Evolutionary conservation across 176 grass and related monocot species (phyloP).

Genomic region (Rhipidocladum racemiflorum): DNA sequence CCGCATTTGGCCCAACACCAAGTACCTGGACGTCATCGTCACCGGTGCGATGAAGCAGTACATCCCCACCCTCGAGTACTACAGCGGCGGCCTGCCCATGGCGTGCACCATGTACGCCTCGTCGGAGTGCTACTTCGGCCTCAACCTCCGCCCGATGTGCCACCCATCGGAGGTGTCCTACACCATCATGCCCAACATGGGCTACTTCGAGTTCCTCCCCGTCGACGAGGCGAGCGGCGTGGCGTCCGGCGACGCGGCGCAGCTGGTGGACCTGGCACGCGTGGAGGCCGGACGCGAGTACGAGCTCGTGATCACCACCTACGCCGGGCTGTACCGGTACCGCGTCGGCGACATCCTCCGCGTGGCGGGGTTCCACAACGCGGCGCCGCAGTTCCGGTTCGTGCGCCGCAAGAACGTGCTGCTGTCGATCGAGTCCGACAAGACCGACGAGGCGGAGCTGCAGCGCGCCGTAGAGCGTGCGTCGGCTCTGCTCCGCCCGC

Average conservation of each 20-base stretch:
- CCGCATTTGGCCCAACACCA: conserved; percentile 62
- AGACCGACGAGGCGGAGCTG: conserved; percentile 77
- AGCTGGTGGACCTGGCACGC: conserved; percentile 42
- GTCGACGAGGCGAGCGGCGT: conserved; percentile 24
- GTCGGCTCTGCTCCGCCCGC: conserved; percentile 33
- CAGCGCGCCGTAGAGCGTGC: conserved; percentile 64
- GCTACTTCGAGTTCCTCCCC: conserved; percentile 73
- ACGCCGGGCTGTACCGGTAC: conserved; percentile 65
- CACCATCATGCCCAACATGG: conserved; percentile 84
- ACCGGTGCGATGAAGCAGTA: conserved; percentile 80
- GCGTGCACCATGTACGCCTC: conserved; percentile 69
- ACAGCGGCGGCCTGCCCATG: conserved; percentile 59
- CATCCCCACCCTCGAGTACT: conserved; percentile 64
- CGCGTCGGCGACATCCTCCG: conserved; percentile 63
- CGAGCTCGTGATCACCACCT: conserved; percentile 76
- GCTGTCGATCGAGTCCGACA: conserved; percentile 65
- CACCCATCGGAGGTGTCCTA: conserved; percentile 51
- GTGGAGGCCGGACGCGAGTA: conserved; percentile 56
- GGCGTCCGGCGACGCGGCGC: neutral
- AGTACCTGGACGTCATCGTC: conserved; percentile 72
- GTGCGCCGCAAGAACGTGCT: conserved; percentile 72
- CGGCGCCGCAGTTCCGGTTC: conserved; percentile 71
- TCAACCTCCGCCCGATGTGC: conserved; percentile 70
- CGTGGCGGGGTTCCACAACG: conserved; percentile 63
- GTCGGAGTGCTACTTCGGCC: conserved; percentile 68